Evolutionary conservation across 192 early-diverging fungal genomes (phyloP), one percentile per base, ranked within the genome.

Genomic region (Umbelopsis sp.): DNA sequence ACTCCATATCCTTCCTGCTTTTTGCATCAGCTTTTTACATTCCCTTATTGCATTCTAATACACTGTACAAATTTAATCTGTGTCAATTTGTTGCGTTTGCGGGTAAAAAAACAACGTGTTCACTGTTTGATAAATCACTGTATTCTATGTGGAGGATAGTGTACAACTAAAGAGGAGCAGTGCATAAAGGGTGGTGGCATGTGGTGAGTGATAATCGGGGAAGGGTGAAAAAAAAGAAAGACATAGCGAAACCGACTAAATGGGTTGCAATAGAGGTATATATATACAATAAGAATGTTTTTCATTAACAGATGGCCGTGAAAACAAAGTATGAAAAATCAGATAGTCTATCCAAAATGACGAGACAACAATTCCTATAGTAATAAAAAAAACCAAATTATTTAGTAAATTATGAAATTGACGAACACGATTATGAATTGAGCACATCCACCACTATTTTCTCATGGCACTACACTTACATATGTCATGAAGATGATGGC

Each of bases 401-500:
- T 3, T 21, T 48, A 48, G 41, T 30, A 67, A 2, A 8, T 47
- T 46, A 20, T 46, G 0, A 46, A 49, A 33, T 25, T 44, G n/a
- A 15, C 8, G 44, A 41, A 16, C n/a, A 10, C 16, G 16, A 61
- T 7, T 22, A 33, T 16, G 2, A 61, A 61, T 16, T 30, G 22
- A 61, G 30, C 22, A 27, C 21, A 61, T 21, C n/a, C 11, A 46
- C 7, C 9, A 45, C n/a, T n/a, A n/a, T n/a, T 9, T 46, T 45
- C 2, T 45, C 20, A 12, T 18, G 1, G 13, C 5, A 41, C 6
- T 8, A 16, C 23, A 79, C 89, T 88, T 83, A 91, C 97, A 85
- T 96, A 99, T 1, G 95, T 97, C 80, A 94, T 87, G 78, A 99
- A 99, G 72, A 99, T 97, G 52, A 94, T 90, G 11, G 93, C 97